A percentile compares a stretch with the other conserved stretches of the same genome.
phyloP scores from a whole-genome alignment of 192 early-diverging fungal genomes.

The Cetraspora pellucida region DNA sequence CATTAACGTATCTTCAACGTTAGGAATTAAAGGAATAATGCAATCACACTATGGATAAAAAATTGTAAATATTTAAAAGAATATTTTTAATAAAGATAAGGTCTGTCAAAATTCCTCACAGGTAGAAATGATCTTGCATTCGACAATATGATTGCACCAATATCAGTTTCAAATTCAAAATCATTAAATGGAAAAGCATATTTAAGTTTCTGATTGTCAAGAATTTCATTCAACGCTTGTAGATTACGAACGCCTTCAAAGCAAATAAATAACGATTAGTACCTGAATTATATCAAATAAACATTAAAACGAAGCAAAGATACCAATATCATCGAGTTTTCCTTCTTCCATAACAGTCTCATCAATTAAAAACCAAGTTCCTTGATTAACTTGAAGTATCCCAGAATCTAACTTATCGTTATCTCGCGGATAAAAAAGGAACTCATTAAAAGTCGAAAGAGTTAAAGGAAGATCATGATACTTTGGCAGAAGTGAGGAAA shows the following conservation, averaged over 20 bases:
- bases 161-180: constrained; percentile 69
- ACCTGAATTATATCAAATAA: neutral
- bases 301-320: neutral
- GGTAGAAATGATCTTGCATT: constrained; percentile 70
- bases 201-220: constrained; percentile 61
- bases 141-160: constrained; percentile 67
- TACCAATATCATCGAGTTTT: constrained; percentile 64
- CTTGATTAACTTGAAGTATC: constrained; percentile 62
- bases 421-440: constrained; percentile 59
- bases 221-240: constrained; percentile 62
- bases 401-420: constrained; percentile 64
- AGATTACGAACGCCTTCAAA: constrained; percentile 64
- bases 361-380: constrained; percentile 66
- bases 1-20: constrained; percentile 25
- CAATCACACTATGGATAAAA: constrained; percentile 49
- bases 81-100: neutral
- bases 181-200: constrained; percentile 74
- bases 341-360: constrained; percentile 75
- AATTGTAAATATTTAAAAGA: constrained; percentile 5
- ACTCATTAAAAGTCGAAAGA: constrained; percentile 60
- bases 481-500: constrained; percentile 56
- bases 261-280: neutral
- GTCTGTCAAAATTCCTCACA: constrained; percentile 40
- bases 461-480: constrained; percentile 65
- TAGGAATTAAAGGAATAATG: constrained; percentile 51